Evolutionary conservation across 306 rosid genomes (phyloP).

Genomic region (Cucurbita argyrosperma): DNA sequence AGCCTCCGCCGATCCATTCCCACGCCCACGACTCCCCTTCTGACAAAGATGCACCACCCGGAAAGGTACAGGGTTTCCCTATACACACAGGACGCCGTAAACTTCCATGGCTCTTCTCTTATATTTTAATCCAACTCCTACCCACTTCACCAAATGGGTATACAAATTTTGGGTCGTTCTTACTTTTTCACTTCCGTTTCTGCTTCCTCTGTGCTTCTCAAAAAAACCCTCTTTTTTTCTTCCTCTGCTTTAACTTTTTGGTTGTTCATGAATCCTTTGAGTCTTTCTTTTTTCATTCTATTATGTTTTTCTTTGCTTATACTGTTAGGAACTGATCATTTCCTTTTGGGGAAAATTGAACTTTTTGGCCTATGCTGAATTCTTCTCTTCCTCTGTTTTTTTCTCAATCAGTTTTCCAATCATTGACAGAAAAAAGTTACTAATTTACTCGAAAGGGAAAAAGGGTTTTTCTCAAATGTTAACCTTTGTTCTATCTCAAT

Average conservation of each 20-base stretch:
- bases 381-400: neutral
- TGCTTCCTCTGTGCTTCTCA: neutral
- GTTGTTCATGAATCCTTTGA: neutral
- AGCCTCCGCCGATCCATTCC: constrained; percentile 7
- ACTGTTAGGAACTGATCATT: neutral
- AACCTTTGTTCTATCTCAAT: neutral
- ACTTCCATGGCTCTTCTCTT: neutral
- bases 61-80: neutral
- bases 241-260: neutral
- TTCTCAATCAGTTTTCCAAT: neutral
- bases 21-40: neutral
- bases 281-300: neutral
- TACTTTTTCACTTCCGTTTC: neutral
- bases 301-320: neutral
- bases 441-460: neutral
- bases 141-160: constrained; percentile 9
- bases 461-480: neutral
- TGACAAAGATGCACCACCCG: neutral
- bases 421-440: neutral
- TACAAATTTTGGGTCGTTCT: constrained; percentile 5
- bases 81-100: neutral
- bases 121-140: neutral
- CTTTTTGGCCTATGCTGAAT: neutral
- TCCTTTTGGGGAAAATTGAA: neutral
- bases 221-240: neutral